Evolutionary conservation across 495 filamentous ascomycete species (phyloP), one percentile per base, ranked within the genome.

Genomic region (Echria macrotheca): DNA sequence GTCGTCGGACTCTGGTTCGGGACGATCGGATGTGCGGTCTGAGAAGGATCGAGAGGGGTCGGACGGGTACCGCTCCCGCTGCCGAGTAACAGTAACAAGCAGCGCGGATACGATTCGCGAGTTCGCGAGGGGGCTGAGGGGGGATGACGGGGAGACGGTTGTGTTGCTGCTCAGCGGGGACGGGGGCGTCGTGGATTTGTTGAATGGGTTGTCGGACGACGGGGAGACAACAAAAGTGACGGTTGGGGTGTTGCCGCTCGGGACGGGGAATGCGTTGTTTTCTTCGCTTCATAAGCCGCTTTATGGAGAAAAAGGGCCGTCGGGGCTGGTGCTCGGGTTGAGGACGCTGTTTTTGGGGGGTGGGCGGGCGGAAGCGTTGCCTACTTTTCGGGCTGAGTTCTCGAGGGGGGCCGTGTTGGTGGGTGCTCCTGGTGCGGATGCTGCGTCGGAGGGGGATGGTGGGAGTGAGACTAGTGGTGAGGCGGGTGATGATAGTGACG

Each of bases 211-310:
- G 31, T 25, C 32, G 14, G 4, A 11, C 0, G 10, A 15, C 4
- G 22, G 19, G 42, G 9, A 12, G 12, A 15, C 21, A 24, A 42
- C 31, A n/a, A 58, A 56, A 1, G 86, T 87, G 0, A 72, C 69
- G 2, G 69, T 96, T 49, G 73, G 72, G 6, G 60, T 93, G 21
- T 65, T 95, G 4, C 84, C 89, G 1, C 74, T 90, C 14, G 91
- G 91, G 2, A 95, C 91, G 2, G 91, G 86, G 19, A 97, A 96
- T 66, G 91, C 91, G 2, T 78, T 95, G 51, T 87, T 89, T 29
- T 77, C 82, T 59, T 94, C 88, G 2, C 50, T 73, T 5, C 75
- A 79, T 60, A 70, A 66, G 26, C 59, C 63, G 0, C 56, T 59
- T 5, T 58, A 58, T 28, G 2, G 42, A 18, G 15, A 46, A 44